Percentiles rank a stretch among this genome's conserved stretches.
Evolutionary conservation across 2,329 filamentous ascomycete genomes (phyloP).

Genomic region (Tolypocladium ovalisporum): DNA sequence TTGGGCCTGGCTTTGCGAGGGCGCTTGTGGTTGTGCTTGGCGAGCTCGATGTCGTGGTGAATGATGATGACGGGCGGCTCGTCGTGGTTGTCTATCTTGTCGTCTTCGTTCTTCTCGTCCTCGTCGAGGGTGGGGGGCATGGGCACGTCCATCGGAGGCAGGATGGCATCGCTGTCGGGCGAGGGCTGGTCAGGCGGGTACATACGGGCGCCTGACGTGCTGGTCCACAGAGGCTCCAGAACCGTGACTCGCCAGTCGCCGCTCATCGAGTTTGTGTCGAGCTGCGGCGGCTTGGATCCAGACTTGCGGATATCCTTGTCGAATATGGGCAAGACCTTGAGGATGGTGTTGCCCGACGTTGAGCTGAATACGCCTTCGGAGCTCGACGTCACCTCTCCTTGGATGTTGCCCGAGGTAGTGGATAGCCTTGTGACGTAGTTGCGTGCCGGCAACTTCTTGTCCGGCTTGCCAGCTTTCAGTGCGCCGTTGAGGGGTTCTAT

Average conservation of each 20-base stretch:
- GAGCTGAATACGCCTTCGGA: conserved; percentile 22
- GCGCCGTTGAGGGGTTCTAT: conserved; percentile 25
- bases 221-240: conserved; percentile 33
- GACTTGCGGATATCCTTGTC: conserved; percentile 10
- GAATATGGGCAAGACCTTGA: conserved; percentile 33
- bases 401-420: conserved; percentile 34
- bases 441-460: conserved; percentile 26
- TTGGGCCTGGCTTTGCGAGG: neutral
- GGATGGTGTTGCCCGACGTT: conserved; percentile 27
- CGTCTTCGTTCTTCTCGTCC: neutral
- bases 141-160: neutral
- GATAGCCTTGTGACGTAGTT: conserved; percentile 34
- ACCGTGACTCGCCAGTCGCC: conserved; percentile 28
- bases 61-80: conserved; percentile 9
- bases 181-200: neutral
- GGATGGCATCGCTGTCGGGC: neutral
- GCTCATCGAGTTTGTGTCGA: conserved; percentile 33
- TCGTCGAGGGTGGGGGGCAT: neutral
- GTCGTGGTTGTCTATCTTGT: neutral
- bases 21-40: neutral
- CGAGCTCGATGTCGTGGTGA: neutral
- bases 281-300: conserved; percentile 12
- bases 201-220: conserved; percentile 1
- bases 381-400: conserved; percentile 27
- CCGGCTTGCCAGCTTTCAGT: conserved; percentile 7